Conservation (phyloP, 345 rosid genomes). For the Lepidium africanum region DNA sequence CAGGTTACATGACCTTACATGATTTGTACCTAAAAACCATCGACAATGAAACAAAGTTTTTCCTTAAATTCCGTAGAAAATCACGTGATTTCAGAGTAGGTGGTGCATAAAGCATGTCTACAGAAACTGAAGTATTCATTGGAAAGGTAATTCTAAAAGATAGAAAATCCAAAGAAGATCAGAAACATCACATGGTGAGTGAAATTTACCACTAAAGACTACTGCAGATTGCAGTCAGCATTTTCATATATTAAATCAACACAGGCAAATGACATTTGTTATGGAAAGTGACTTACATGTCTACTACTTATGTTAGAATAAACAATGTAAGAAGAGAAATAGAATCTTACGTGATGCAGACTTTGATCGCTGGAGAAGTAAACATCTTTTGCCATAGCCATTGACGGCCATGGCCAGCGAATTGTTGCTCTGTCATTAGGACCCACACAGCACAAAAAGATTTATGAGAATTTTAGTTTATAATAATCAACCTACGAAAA, state of each 20-base stretch:
- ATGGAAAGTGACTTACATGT: neutral
- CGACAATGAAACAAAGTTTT: neutral
- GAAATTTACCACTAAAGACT: conserved; percentile 2
- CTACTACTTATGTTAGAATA: neutral
- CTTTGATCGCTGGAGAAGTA: conserved; percentile 35
- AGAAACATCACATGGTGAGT: neutral
- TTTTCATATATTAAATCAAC: neutral
- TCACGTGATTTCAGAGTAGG: conserved; percentile 13
- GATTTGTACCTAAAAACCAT: neutral
- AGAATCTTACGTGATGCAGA: conserved; percentile 26
- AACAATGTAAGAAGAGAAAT: neutral
- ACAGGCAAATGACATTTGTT: neutral
- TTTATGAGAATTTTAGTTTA: neutral
- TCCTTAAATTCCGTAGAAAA: neutral
- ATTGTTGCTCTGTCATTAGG: conserved; percentile 35
- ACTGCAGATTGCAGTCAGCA: neutral
- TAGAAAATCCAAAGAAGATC: neutral
- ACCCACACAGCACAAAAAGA: neutral
- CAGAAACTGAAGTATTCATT: neutral
- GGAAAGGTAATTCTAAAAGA: neutral
- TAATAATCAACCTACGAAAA: no score
- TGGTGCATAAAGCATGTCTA: neutral
- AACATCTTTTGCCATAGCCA: conserved; percentile 20
- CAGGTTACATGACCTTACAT: neutral
- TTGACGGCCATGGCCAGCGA: conserved; percentile 52